A percentile compares a stretch with the other conserved stretches of the same genome.
Evolutionary conservation across 352 stramenopile species (phyloP).

Genomic region (Pythium dissotocum): DNA sequence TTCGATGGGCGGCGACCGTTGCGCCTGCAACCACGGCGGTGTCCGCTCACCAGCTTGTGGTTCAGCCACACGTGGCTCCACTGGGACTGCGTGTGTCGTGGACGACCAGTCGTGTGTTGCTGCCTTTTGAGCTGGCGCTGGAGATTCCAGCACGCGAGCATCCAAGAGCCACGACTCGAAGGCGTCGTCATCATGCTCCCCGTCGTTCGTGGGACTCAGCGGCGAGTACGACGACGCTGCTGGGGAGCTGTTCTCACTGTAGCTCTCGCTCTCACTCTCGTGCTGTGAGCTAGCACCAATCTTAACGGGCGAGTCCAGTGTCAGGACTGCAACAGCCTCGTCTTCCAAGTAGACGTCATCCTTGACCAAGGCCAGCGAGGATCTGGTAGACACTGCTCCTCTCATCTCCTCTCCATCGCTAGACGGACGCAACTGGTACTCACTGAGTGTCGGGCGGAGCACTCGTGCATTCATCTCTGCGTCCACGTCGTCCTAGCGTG

Average conservation of each 20-base stretch:
- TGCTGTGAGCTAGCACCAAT: not conserved
- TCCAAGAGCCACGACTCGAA: conserved; percentile 28
- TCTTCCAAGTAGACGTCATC: not conserved
- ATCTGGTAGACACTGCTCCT: not conserved
- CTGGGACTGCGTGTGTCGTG: not conserved
- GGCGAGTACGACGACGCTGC: conserved; percentile 23
- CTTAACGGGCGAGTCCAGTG: conserved; percentile 8
- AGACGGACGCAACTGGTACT: not conserved
- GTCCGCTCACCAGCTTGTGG: not conserved
- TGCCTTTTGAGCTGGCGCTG: not conserved
- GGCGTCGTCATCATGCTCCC: conserved; percentile 15
- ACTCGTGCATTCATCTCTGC: not conserved
- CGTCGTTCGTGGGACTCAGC: conserved; percentile 12
- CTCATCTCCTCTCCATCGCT: not conserved
- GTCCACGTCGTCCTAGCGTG: conserved; percentile 1
- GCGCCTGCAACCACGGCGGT: conserved; percentile 23
- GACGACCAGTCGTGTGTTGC: not conserved
- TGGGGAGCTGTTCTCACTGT: conserved; percentile 3
- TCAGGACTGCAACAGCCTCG: not conserved
- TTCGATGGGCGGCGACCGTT: conserved; percentile 8
- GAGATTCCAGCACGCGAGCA: conserved; percentile 8
- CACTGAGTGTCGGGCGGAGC: not conserved
- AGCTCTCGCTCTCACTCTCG: not conserved
- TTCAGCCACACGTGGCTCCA: not conserved
- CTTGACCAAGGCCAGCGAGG: not conserved